phyloP scores from a whole-genome alignment of 108 stramenopile species.

The Fragilaria radians region DNA sequence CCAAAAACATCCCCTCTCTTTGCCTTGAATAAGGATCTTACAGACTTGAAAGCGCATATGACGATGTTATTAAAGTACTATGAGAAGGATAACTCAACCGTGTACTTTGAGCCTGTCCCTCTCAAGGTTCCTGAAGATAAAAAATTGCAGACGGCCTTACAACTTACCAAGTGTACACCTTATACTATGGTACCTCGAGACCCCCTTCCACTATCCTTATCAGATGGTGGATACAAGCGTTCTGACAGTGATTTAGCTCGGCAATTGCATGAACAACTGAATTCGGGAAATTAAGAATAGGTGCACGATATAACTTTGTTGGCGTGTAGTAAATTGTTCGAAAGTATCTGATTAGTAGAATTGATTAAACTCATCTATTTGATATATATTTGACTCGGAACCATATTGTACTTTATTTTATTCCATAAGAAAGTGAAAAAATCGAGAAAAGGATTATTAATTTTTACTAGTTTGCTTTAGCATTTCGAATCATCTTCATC shows the following conservation, averaged over 20 bases:
- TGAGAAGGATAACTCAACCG: constrained; percentile 76
- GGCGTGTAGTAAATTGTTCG: too few relatives aligned
- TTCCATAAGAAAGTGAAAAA: too few relatives aligned
- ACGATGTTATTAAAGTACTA: constrained; percentile 39
- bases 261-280: constrained; percentile 66
- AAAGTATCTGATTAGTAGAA: background rate
- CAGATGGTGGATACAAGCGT: constrained; percentile 32
- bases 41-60: constrained; percentile 64
- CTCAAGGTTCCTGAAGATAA: constrained; percentile 63
- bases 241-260: constrained; percentile 75
- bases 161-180: constrained; percentile 56
- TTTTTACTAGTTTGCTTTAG: too few relatives aligned
- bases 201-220: constrained; percentile 54
- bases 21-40: constrained; percentile 54
- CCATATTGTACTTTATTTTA: too few relatives aligned
- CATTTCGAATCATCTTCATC: constrained; percentile 9
- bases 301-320: background rate
- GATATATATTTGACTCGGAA: too few relatives aligned
- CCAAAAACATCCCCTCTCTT: constrained; percentile 41
- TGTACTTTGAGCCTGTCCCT: constrained; percentile 84
- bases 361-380: background rate
- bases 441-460: too few relatives aligned
- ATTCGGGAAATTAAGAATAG: constrained; percentile 21
- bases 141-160: constrained; percentile 44
- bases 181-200: too few relatives aligned